Conservation (phyloP, 805 yeast species). For the Myxozyma mucilagina region DNA sequence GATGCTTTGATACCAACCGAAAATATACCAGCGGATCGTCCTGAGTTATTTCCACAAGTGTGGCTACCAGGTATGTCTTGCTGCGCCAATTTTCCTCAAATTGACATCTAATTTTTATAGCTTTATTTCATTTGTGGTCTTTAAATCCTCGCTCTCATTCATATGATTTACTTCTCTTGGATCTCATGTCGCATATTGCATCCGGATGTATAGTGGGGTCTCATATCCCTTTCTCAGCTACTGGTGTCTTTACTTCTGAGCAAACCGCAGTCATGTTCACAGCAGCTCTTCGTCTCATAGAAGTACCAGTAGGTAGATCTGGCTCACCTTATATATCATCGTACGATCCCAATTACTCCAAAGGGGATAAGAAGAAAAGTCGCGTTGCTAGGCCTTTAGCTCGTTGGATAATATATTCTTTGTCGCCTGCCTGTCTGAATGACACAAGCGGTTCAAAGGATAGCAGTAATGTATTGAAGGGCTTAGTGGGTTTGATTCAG, state of each 20-base stretch:
- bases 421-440: conserved; percentile 41
- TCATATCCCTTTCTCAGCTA: conserved; percentile 46
- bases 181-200: conserved; percentile 63
- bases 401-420: conserved; percentile 60
- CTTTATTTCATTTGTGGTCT: conserved; percentile 74
- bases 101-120: conserved; percentile 8
- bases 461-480: conserved; percentile 1
- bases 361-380: conserved; percentile 22
- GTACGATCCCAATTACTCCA: background rate
- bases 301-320: conserved; percentile 52
- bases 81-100: background rate
- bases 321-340: conserved; percentile 43
- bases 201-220: conserved; percentile 40
- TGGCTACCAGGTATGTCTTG: conserved; percentile 25
- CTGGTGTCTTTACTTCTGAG: conserved; percentile 62
- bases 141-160: conserved; percentile 50
- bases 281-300: conserved; percentile 43
- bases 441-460: conserved; percentile 39
- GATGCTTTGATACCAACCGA: conserved; percentile 15
- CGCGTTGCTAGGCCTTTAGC: conserved; percentile 45
- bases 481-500: conserved; percentile 50
- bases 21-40: background rate
- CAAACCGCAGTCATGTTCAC: conserved; percentile 66
- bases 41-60: conserved; percentile 15
- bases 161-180: conserved; percentile 64